Conservation (phyloP, 169 alveolate genomes). For the Plasmodium ovale region DNA sequence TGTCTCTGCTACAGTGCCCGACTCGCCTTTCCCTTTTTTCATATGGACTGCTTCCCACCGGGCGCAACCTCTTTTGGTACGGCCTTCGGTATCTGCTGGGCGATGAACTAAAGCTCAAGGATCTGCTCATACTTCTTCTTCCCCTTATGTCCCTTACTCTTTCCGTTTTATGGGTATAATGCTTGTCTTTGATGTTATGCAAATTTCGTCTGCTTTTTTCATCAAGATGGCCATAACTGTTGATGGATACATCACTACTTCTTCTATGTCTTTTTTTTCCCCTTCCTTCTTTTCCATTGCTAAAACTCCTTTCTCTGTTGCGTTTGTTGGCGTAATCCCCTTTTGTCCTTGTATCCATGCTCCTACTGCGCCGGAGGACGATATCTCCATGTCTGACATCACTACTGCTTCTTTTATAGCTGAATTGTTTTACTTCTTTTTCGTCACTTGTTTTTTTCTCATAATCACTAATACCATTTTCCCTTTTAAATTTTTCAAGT, state of each 20-base stretch:
- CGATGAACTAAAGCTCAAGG: neutral
- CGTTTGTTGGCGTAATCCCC: neutral
- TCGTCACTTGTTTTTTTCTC: neutral
- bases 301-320: neutral
- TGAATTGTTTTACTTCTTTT: too few relatives aligned
- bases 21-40: neutral
- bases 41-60: neutral
- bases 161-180: neutral
- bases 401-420: too few relatives aligned
- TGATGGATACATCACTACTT: neutral
- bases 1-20: neutral
- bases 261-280: neutral
- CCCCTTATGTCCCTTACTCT: neutral
- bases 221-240: neutral
- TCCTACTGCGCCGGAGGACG: neutral
- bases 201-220: too few relatives aligned
- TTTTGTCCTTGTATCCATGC: neutral
- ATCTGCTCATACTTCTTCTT: neutral
- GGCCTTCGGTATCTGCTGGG: neutral
- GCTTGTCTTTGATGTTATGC: neutral
- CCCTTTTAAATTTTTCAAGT: slow-evolving; percentile 59
- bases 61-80: neutral
- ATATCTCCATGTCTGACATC: too few relatives aligned
- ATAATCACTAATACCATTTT: slow-evolving; percentile 20
- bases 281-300: neutral